Base-by-base conservation (phyloP, 257 asterid species). In the Rauvolfia tetraphylla region DNA sequence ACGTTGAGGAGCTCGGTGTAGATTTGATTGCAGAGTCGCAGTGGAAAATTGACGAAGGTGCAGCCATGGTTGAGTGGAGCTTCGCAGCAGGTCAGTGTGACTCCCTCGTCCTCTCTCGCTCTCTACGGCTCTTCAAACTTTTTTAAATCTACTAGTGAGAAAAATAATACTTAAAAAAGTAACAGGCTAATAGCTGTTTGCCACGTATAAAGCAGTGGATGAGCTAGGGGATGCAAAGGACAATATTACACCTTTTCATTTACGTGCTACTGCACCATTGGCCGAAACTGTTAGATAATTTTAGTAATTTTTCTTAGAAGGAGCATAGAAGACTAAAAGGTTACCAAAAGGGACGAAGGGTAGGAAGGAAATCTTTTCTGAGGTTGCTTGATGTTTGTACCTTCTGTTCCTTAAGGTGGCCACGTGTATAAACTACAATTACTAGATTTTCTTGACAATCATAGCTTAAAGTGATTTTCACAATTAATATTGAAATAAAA, bases 41-140 rank as follows among this genome's bases (percentile, higher is more conserved):
- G 34, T 54, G 88, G 83, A 79, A 75, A 42, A 86, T 87, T 48
- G 90, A 79, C 54, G 90, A 79, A 39, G 87, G 83, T 81, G 89
- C 72, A 84, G 89, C 91, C 96, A 88, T 87, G 79, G 78, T 74
- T 57, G 72, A 82, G 57, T 75, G 73, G 81, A 69, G 84, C 53
- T 79, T 75, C 58, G 80, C 81, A 79, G 75, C 80, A 78, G 71
- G 80, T 39, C 75, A 80, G 68, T 71, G 54, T 74, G 57, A 78
- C 75, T 79, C 59, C 53, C 73, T 33, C 22, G 23, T 41, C 8
- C 46, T 31, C 25, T 25, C 34, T 69, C 51, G 0, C 2, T 36
- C 34, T n/a, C 56, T 20, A 9, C 42, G 1, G 27, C 17, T 33
- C 44, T 51, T 48, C 9, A 2, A 68, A 38, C 15, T n/a, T n/a